A percentile compares a stretch with the other conserved stretches of the same genome.
These are phyloP conservation scores for Cystobasidium tubakii DNA, from an alignment of 768 basidiomycete genomes.

Conservation along the genomic window DNA sequence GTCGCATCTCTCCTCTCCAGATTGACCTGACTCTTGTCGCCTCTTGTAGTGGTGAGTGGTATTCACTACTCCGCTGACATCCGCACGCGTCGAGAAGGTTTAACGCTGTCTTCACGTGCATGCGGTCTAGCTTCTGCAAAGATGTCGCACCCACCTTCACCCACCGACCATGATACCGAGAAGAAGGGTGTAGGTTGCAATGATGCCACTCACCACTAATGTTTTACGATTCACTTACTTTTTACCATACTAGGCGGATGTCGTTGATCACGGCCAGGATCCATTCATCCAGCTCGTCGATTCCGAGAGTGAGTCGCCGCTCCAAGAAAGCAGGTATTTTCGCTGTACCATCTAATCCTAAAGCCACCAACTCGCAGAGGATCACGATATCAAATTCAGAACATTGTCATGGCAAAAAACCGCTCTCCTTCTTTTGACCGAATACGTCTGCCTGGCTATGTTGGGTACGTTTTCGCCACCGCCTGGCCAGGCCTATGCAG, in stretches of 20 bases:
- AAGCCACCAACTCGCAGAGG: no score
- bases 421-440: conserved; percentile 32
- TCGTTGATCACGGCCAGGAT: conserved; percentile 2
- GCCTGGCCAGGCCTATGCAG: background rate
- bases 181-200: conserved; percentile 17
- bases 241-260: background rate
- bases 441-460: conserved; percentile 37
- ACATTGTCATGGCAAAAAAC: conserved; percentile 41
- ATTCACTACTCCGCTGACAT: no score
- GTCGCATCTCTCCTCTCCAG: no score
- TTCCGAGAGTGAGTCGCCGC: background rate
- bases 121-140: background rate
- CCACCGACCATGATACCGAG: background rate
- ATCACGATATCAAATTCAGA: conserved; percentile 38
- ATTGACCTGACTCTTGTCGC: no score
- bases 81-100: no score
- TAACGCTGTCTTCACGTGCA: background rate
- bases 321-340: background rate
- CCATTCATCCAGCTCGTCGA: conserved; percentile 33
- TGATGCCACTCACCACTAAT: no score
- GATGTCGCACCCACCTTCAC: background rate
- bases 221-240: no score
- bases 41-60: no score
- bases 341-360: no score
- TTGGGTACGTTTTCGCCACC: conserved; percentile 7